Base-by-base conservation (phyloP, 805 yeast species). In the Barnettozyma salicaria region DNA sequence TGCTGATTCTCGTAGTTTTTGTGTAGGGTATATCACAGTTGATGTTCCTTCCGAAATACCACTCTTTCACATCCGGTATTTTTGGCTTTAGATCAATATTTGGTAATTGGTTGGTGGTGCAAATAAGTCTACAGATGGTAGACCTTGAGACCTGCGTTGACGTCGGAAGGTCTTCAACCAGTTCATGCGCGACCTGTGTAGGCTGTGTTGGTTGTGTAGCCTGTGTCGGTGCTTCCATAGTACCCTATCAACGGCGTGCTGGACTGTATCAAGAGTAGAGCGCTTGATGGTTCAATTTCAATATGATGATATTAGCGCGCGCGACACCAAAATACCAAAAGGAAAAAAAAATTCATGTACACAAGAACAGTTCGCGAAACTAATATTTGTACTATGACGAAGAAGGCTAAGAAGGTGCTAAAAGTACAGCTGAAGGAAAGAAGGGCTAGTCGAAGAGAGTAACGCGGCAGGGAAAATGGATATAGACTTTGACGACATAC, bases 11-110 rank as follows among this genome's bases (percentile, higher is more conserved):
- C 20, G 84, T 72, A 14, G 83, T 70, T 30, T 74, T 68, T 7
- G 70, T 63, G 39, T 87, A 62, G 27, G 64, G 64, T 49, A 81
- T 74, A 49, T 85, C 95, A 42, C 82, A 77, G 10, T 66, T 69
- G 2, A 60, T 54, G 42, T 81, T 76, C 46, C 97, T 70, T 0
- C 97, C 97, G 61, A 88, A 72, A 6, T 63, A 55, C 94, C 94
- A 85, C 18, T 60, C 58, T 45, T 65, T 58, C 41, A 61, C 46
- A 34, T 62, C 51, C 32, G 53, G 44, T 17, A 55, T 41, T 44
- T 63, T 65, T 3, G 57, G 59, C 32, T 55, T 53, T 10, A 76
- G 55, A 53, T 76, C 81, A 27, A 64, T 61, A 31, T 63, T 65
- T 10, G 59, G 64, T 37, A 70, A 65, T 47, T 72, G 76, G 2